Conservation (phyloP, 257 asterid genomes). For the Rauvolfia tetraphylla region DNA sequence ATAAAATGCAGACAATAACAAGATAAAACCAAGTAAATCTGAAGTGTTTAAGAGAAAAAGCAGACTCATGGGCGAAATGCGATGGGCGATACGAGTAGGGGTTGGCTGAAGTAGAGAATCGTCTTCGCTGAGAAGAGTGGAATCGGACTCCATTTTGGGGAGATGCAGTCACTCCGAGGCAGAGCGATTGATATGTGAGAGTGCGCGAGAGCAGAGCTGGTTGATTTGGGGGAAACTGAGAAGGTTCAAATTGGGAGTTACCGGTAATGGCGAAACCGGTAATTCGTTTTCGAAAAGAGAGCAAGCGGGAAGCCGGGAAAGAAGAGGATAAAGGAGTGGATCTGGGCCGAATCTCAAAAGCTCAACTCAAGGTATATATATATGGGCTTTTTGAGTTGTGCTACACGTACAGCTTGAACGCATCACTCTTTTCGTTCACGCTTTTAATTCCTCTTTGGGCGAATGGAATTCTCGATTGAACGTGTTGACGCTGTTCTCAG, state of each 20-base stretch:
- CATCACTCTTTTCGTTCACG: too few relatives aligned
- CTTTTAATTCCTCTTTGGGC: too few relatives aligned
- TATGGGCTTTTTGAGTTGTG: too few relatives aligned
- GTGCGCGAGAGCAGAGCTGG: background rate
- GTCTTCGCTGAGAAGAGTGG: constrained; percentile 15
- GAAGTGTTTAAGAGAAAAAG: too few relatives aligned
- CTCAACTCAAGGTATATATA: background rate
- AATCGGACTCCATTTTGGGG: background rate
- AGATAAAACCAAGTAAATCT: background rate
- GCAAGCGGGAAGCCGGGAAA: constrained; percentile 15
- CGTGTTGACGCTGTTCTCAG: too few relatives aligned
- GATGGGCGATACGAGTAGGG: background rate
- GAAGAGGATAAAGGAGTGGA: background rate
- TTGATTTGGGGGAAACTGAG: background rate
- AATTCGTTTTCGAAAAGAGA: constrained; percentile 10
- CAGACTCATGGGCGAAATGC: constrained; percentile 6
- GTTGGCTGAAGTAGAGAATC: constrained; percentile 4
- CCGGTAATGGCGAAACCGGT: background rate
- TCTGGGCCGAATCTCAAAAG: background rate
- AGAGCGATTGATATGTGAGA: background rate
- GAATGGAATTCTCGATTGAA: too few relatives aligned
- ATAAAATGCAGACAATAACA: too few relatives aligned
- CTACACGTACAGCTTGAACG: too few relatives aligned
- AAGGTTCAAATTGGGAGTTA: background rate
- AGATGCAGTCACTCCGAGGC: background rate